Evolutionary conservation across 1,139 yeast genomes (phyloP).

Genomic region (Scheffersomyces cryptocercus): DNA sequence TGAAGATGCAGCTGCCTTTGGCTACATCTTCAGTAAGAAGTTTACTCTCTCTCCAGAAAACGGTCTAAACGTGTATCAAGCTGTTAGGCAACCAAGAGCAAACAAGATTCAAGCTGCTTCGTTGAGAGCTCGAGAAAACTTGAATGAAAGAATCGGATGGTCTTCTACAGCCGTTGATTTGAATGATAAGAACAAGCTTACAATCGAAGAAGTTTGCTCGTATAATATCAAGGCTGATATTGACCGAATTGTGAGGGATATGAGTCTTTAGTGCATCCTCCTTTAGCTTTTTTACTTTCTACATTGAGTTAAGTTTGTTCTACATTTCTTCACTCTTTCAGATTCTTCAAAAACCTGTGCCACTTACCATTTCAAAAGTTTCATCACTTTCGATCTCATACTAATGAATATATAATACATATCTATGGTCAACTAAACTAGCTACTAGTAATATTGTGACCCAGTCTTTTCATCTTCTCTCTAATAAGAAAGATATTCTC

Average conservation of each 20-base stretch:
- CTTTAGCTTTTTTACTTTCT: neutral
- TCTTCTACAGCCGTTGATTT: conserved; percentile 17
- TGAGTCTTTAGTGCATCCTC: neutral
- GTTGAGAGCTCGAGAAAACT: conserved; percentile 27
- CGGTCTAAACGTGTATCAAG: conserved; percentile 21
- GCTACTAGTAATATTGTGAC: no score
- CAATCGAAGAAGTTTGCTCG: conserved; percentile 32
- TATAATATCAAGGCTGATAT: conserved; percentile 25
- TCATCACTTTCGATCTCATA: no score
- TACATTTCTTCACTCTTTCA: neutral
- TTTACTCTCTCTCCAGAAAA: conserved; percentile 19
- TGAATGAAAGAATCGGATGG: conserved; percentile 32
- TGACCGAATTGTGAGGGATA: conserved; percentile 8
- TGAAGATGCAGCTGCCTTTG: conserved; percentile 27
- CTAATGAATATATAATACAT: no score
- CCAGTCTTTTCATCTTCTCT: no score
- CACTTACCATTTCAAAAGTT: neutral
- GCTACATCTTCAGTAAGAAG: conserved; percentile 19
- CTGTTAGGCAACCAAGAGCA: conserved; percentile 25
- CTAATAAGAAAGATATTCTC: no score
- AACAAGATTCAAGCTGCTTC: conserved; percentile 29
- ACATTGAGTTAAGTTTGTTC: neutral
- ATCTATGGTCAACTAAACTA: no score
- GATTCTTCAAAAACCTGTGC: neutral
- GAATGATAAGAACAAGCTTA: conserved; percentile 20